A percentile compares a stretch with the other conserved stretches of the same genome.
These are phyloP conservation scores for Halophytophthora polymorphica DNA, from an alignment of 352 stramenopile species.

Conservation along the genomic window DNA sequence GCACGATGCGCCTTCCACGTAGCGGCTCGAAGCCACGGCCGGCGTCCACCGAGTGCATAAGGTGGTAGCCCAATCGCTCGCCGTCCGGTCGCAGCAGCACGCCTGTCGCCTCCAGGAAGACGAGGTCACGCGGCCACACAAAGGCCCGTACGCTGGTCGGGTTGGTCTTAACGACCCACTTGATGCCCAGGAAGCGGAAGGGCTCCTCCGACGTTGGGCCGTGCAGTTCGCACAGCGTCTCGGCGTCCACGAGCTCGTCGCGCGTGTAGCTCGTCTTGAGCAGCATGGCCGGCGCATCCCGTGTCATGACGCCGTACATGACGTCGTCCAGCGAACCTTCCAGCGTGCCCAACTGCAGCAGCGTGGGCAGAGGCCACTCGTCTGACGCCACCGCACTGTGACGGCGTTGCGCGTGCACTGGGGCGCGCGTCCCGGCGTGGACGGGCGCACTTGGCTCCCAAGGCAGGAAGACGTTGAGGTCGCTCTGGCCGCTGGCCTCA, in stretches of 20 bases:
- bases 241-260: slow-evolving; percentile 35
- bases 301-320: slow-evolving; percentile 37
- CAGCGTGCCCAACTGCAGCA: slow-evolving; percentile 39
- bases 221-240: slow-evolving; percentile 34
- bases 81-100: slow-evolving; percentile 34
- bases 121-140: slow-evolving; percentile 40
- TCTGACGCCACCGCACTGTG: slow-evolving; percentile 7
- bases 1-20: slow-evolving; percentile 28
- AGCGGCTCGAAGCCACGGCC: slow-evolving; percentile 28
- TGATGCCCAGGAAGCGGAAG: too few species aligned
- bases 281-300: slow-evolving; percentile 21
- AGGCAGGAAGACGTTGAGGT: slow-evolving; percentile 37
- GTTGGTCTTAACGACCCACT: slow-evolving; percentile 36
- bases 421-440: too few species aligned
- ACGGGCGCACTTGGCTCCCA: slow-evolving; percentile 35
- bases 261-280: slow-evolving; percentile 27
- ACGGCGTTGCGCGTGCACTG: slow-evolving; percentile 8
- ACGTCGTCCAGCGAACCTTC: slow-evolving; percentile 47
- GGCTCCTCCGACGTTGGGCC: slow-evolving; percentile 25
- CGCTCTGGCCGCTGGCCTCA: slow-evolving; percentile 15
- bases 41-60: slow-evolving; percentile 50
- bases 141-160: slow-evolving; percentile 29
- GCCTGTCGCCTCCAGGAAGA: slow-evolving; percentile 45
- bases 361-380: slow-evolving; percentile 31
- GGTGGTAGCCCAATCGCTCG: slow-evolving; percentile 50